Evolutionary conservation across 2,329 filamentous ascomycete species (phyloP), one percentile per base, ranked within the genome.

Genomic region (Colletotrichum simmondsii): DNA sequence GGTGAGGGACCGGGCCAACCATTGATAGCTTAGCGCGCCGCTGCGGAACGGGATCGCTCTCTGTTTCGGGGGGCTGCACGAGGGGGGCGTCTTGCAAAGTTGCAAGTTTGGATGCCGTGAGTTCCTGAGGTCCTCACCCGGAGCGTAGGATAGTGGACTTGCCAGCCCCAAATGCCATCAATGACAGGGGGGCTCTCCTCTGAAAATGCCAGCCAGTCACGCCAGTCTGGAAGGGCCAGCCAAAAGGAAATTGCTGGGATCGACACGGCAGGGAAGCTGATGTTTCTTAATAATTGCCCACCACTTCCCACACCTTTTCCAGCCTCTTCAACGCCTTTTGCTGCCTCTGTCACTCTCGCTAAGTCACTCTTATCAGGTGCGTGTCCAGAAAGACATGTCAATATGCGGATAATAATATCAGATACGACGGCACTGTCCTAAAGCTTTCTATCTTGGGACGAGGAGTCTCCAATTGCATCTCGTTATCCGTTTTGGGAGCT

Each of bases 271-370:
- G 56, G 70, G 70, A 65, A 70, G 32, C 42, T 64, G n/a, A 42
- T 72, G 70, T 72, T 70, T 61, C 66, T 65, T 65, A 67, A 52
- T 70, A 28, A 72, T 72, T 72, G 61, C 66, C 60, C 68, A 67
- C 35, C 57, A 63, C 52, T 26, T 46, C 63, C 22, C 12, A 68
- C 57, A 54, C 54, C 66, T 60, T 54, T 65, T 59, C 62, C 61
- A 72, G 68, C 53, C 62, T 46, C 68, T 52, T 28, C 59, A 60
- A 72, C 60, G 54, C 60, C 26, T 69, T 60, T 72, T 46, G 65
- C 54, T 54, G 46, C 68, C 22, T 56, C 62, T 65, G 16, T 22
- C 54, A 22, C 62, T 65, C 49, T 65, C 62, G 52, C 62, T 65
- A 56, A 56, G 16, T 65, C 22, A 42, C 16, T 32, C 42, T 28